Evolutionary conservation across 73 alveolate species (phyloP).

Genomic region (Tetrahymena borealis): DNA sequence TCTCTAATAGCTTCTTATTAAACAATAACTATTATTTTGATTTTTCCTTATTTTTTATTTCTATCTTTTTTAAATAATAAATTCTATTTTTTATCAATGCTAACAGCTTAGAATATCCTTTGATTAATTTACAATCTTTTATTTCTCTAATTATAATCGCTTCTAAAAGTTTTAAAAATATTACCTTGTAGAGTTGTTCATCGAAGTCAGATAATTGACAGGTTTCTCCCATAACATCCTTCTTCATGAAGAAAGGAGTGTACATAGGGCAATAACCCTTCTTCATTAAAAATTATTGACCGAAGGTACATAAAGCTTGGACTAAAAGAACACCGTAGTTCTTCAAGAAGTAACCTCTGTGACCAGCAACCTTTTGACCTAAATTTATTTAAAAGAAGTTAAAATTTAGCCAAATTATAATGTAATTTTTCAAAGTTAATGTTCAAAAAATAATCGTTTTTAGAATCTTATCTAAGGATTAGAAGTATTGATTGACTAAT

Average conservation of each 20-base stretch:
- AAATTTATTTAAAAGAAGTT: not conserved
- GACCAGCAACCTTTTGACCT: constrained; percentile 91
- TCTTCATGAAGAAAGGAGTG: constrained; percentile 99
- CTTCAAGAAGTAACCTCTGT: constrained; percentile 95
- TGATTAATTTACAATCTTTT: too few relatives aligned
- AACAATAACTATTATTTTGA: too few relatives aligned
- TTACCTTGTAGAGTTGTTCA: constrained; percentile 94
- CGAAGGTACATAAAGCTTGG: constrained; percentile 96
- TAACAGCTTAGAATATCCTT: too few relatives aligned
- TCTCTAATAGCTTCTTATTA: too few relatives aligned
- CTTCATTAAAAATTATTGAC: constrained; percentile 74
- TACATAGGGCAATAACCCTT: constrained; percentile 90
- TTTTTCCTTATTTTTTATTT: too few relatives aligned
- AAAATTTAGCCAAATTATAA: not conserved
- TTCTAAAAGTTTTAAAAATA: too few relatives aligned
- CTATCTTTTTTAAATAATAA: too few relatives aligned
- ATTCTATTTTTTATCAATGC: too few relatives aligned
- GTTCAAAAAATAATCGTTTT: not conserved
- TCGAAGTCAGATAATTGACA: constrained; percentile 98
- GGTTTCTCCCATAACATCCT: constrained; percentile 94
- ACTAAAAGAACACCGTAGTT: constrained; percentile 94
- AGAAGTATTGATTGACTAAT: not conserved
- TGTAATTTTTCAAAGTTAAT: not conserved
- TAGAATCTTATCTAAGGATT: too few relatives aligned
- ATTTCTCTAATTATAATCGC: too few relatives aligned